A percentile compares a stretch with the other conserved stretches of the same genome.
These are phyloP conservation scores for Zygotorulaspora mrakii DNA, from an alignment of 1,139 yeast species.

Conservation along the genomic window DNA sequence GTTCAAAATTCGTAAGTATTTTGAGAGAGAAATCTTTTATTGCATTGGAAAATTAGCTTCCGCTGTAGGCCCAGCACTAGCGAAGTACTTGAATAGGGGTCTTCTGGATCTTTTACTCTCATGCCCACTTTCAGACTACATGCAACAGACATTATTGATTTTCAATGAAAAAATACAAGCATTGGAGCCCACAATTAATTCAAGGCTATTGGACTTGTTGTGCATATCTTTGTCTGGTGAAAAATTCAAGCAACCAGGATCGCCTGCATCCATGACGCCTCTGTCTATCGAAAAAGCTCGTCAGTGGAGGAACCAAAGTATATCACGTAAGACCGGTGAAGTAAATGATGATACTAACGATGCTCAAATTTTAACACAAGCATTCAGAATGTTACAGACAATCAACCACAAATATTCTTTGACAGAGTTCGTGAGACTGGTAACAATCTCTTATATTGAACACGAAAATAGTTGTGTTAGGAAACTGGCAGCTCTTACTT, in stretches of 20 bases:
- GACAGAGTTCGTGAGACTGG: conserved; percentile 81
- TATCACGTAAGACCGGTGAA: conserved; percentile 52
- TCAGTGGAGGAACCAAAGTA: conserved; percentile 71
- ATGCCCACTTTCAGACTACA: conserved; percentile 75
- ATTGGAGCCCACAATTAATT: conserved; percentile 66
- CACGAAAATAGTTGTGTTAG: conserved; percentile 78
- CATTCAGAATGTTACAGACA: conserved; percentile 57
- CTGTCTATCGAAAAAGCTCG: conserved; percentile 67
- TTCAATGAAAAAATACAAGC: conserved; percentile 77
- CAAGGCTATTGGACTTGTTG: conserved; percentile 65
- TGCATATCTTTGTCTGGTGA: conserved; percentile 80
- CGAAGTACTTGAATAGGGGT: conserved; percentile 82
- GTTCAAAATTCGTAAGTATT: conserved; percentile 62
- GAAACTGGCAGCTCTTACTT: conserved; percentile 78
- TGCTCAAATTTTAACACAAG: conserved; percentile 36
- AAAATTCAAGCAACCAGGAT: conserved; percentile 80
- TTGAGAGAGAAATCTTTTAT: conserved; percentile 83
- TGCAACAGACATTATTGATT: conserved; percentile 69
- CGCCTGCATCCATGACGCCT: conserved; percentile 59
- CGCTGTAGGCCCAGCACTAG: conserved; percentile 93
- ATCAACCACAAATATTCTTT: conserved; percentile 75
- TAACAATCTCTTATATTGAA: conserved; percentile 76
- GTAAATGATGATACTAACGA: conserved; percentile 35
- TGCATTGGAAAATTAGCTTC: conserved; percentile 83
- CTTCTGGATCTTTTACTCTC: conserved; percentile 74